Evolutionary conservation across 2,329 filamentous ascomycete genomes (phyloP).

Genomic region (Incumbomyces delicatus): DNA sequence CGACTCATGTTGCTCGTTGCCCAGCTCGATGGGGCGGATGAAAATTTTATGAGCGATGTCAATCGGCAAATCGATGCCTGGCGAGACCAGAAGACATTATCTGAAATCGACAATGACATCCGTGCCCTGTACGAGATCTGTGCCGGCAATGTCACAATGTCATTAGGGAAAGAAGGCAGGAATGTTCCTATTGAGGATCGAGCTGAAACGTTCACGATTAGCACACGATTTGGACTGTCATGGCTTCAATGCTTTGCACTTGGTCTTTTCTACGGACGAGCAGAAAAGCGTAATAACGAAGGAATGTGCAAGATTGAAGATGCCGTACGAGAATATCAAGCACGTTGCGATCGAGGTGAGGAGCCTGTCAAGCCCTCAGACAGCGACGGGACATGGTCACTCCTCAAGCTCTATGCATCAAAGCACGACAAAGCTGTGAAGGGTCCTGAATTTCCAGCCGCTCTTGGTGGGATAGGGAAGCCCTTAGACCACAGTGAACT

Average conservation of each 20-base stretch:
- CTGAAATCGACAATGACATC: conserved; percentile 76
- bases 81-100: conserved; percentile 71
- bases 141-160: conserved; percentile 75
- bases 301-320: conserved; percentile 52
- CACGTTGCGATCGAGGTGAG: conserved; percentile 60
- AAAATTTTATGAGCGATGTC: conserved; percentile 62
- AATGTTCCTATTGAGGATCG: conserved; percentile 61
- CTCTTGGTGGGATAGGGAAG: conserved; percentile 67
- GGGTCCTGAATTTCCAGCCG: conserved; percentile 50
- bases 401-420: conserved; percentile 68
- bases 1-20: conserved; percentile 77
- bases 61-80: conserved; percentile 71
- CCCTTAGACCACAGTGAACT: conserved; percentile 65
- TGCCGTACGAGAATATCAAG: conserved; percentile 63
- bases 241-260: conserved; percentile 93
- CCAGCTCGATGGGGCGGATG: conserved; percentile 62
- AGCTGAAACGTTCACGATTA: conserved; percentile 68
- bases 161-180: conserved; percentile 61
- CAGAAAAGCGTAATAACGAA: conserved; percentile 34
- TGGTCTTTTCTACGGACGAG: conserved; percentile 77
- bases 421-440: conserved; percentile 25
- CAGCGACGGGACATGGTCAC: conserved; percentile 64
- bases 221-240: conserved; percentile 72
- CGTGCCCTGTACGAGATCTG: conserved; percentile 84
- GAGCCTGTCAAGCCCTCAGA: conserved; percentile 55